Evolutionary conservation across 108 stramenopile genomes (phyloP).

Genomic region (Phaeodactylum tricornutum): DNA sequence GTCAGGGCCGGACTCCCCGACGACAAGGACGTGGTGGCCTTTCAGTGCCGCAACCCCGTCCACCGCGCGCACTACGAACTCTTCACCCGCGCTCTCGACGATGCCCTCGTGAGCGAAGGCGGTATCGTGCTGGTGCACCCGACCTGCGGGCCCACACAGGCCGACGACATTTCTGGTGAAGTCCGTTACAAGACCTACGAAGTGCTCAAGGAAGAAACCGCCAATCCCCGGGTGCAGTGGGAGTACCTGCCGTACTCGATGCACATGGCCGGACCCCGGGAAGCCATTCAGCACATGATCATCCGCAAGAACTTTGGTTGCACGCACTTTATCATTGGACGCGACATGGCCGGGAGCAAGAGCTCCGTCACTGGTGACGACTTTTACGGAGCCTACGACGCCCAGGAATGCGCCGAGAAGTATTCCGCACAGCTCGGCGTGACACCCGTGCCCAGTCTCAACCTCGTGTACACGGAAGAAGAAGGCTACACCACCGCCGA

Average conservation of each 20-base stretch:
- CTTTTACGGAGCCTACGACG: slow-evolving; percentile 99
- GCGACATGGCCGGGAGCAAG: slow-evolving; percentile 99
- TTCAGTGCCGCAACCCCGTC: slow-evolving; percentile 99
- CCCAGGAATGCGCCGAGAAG: slow-evolving; percentile 89
- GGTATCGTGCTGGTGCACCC: slow-evolving; percentile 98
- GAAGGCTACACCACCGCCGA: slow-evolving; percentile 98
- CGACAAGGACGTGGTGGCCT: slow-evolving; percentile 96
- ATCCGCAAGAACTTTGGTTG: slow-evolving; percentile 99
- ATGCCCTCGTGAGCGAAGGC: slow-evolving; percentile 78
- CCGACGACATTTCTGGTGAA: slow-evolving; percentile 88
- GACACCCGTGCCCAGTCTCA: slow-evolving; percentile 86
- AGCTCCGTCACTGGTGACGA: slow-evolving; percentile 92
- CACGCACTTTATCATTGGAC: slow-evolving; percentile 99
- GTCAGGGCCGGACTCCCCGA: slow-evolving; percentile 90
- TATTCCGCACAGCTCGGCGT: slow-evolving; percentile 86
- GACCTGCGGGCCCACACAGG: slow-evolving; percentile 97
- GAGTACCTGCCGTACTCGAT: slow-evolving; percentile 99
- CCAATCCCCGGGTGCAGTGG: slow-evolving; percentile 91
- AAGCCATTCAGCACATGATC: slow-evolving; percentile 99
- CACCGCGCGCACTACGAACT: slow-evolving; percentile 99
- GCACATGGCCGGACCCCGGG: slow-evolving; percentile 99
- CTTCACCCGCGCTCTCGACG: slow-evolving; percentile 96
- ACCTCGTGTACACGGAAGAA: slow-evolving; percentile 96
- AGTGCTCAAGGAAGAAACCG: slow-evolving; percentile 90
- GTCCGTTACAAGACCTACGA: slow-evolving; percentile 98